Evolutionary conservation across 495 filamentous ascomycete species (phyloP).

Genomic region (Parathielavia hyrcaniae): DNA sequence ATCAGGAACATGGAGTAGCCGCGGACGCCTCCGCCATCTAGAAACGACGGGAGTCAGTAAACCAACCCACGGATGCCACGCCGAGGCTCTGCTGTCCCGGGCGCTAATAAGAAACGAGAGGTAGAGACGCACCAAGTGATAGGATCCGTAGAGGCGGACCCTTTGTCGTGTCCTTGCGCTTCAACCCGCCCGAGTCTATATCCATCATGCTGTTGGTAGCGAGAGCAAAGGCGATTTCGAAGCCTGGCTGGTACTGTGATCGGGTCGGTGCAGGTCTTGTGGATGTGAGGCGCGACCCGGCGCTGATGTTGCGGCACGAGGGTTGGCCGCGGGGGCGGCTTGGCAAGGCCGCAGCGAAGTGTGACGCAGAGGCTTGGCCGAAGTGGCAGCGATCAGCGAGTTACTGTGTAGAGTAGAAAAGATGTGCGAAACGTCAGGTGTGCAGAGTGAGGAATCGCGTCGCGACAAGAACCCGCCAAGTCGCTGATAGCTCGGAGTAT

Average conservation of each 20-base stretch:
- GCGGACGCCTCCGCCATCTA: slow-evolving; percentile 93
- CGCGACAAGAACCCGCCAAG: too few species aligned
- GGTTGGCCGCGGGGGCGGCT: slow-evolving; percentile 11
- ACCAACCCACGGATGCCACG: not conserved
- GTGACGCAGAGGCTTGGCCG: slow-evolving; percentile 29
- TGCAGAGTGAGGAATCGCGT: not conserved
- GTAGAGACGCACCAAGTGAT: slow-evolving; percentile 64
- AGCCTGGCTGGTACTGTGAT: not conserved
- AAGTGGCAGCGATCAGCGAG: slow-evolving; percentile 28
- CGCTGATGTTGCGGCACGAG: slow-evolving; percentile 17
- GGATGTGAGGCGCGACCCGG: slow-evolving; percentile 5
- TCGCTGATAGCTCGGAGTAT: not conserved
- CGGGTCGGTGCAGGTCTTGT: slow-evolving; percentile 1
- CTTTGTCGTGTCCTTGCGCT: slow-evolving; percentile 87
- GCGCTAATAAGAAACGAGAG: not conserved
- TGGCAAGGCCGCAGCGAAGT: slow-evolving; percentile 17
- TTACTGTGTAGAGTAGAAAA: too few species aligned
- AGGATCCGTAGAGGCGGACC: slow-evolving; percentile 87
- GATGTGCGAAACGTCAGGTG: slow-evolving; percentile 8
- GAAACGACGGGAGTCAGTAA: slow-evolving; percentile 1
- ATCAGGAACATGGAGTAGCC: slow-evolving; percentile 96
- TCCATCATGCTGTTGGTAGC: not conserved
- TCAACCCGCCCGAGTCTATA: slow-evolving; percentile 32
- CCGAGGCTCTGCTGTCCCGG: not conserved
- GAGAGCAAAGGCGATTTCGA: not conserved